Evolutionary conservation across 805 yeast genomes (phyloP).

Genomic region (Kluyveromyces siamensis): DNA sequence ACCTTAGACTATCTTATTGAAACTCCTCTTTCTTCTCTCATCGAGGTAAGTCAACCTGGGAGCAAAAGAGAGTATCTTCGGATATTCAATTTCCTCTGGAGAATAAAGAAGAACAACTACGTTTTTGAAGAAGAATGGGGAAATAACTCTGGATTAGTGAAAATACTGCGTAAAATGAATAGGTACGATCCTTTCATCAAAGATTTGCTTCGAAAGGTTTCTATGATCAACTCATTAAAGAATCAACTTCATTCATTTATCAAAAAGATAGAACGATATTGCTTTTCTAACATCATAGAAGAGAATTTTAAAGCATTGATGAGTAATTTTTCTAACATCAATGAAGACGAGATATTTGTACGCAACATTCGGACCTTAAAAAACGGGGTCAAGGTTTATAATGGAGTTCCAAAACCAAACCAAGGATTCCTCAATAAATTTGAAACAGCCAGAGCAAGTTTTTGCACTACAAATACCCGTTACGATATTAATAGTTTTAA

Average conservation of each 20-base stretch:
- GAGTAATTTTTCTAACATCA: slow-evolving; percentile 23
- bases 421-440: slow-evolving; percentile 3
- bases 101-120: slow-evolving; percentile 53
- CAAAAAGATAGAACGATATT: slow-evolving; percentile 24
- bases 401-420: slow-evolving; percentile 26
- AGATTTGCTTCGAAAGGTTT: slow-evolving; percentile 22
- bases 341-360: slow-evolving; percentile 25
- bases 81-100: slow-evolving; percentile 81
- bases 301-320: slow-evolving; percentile 24
- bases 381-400: slow-evolving; percentile 19
- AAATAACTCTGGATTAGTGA: slow-evolving; percentile 26
- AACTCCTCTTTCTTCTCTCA: slow-evolving; percentile 44
- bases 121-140: slow-evolving; percentile 44
- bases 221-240: slow-evolving; percentile 24
- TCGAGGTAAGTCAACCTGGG: slow-evolving; percentile 39
- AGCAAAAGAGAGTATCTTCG: slow-evolving; percentile 56
- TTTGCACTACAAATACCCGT: slow-evolving; percentile 16
- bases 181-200: slow-evolving; percentile 18
- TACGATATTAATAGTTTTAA: slow-evolving; percentile 44
- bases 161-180: slow-evolving; percentile 18
- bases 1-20: slow-evolving; percentile 66
- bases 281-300: slow-evolving; percentile 27
- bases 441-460: not conserved
- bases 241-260: slow-evolving; percentile 29
- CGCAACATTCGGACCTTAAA: slow-evolving; percentile 23